Conservation (phyloP, 257 asterid species). For the Solanum paucissectum region DNA sequence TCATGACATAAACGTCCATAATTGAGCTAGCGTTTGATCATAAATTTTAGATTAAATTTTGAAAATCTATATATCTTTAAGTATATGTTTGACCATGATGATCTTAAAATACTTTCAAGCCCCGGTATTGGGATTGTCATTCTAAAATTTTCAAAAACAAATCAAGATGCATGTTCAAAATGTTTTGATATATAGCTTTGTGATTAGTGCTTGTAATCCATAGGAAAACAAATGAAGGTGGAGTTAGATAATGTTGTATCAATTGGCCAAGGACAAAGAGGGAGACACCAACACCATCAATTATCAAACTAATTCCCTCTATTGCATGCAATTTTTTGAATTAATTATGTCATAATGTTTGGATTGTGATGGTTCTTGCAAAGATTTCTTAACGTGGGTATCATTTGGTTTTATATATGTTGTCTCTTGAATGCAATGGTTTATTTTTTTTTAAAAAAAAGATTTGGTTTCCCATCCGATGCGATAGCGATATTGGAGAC, state of each 20-base stretch:
- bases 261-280: not conserved
- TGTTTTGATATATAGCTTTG: not conserved
- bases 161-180: no score
- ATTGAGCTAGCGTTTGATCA: no score
- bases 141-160: no score
- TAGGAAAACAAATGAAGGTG: not conserved
- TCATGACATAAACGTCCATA: no score
- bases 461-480: no score
- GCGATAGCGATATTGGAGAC: no score
- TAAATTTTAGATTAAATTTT: not conserved
- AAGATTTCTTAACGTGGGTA: not conserved
- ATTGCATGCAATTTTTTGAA: not conserved
- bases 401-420: not conserved
- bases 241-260: no score
- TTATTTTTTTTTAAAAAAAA: not conserved
- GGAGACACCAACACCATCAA: not conserved
- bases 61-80: fast-evolving
- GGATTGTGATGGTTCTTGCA: not conserved
- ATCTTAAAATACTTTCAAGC: not conserved
- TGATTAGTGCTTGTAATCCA: not conserved
- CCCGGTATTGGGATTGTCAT: fast-evolving
- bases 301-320: not conserved
- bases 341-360: not conserved
- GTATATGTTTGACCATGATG: no score
- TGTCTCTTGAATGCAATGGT: not conserved